phyloP scores from a whole-genome alignment of 768 basidiomycete genomes.

The Amanita inopinata region DNA sequence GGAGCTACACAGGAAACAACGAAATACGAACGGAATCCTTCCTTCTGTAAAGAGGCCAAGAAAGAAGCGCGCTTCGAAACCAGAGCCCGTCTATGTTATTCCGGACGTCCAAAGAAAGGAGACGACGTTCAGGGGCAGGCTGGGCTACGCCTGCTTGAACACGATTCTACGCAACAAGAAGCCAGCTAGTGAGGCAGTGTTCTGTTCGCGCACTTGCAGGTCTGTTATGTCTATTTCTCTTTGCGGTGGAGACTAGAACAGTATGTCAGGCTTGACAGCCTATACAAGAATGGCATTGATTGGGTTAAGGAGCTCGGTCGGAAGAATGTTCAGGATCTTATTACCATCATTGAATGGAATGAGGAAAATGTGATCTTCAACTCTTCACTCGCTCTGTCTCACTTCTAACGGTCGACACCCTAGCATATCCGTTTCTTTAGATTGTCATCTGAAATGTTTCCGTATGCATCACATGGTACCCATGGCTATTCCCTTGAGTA shows the following conservation, averaged over 20 bases:
- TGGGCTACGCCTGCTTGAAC: conserved; percentile 79
- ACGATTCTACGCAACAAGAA: conserved; percentile 68
- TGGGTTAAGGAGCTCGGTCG: conserved; percentile 75
- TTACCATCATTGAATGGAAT: conserved; percentile 82
- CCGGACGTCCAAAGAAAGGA: conserved; percentile 57
- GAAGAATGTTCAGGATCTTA: conserved; percentile 65
- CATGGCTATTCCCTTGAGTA: conserved; percentile 80
- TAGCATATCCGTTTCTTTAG: conserved; percentile 80
- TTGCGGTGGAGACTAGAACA: conserved; percentile 7
- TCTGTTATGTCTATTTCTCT: conserved; percentile 15
- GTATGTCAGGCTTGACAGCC: conserved; percentile 58
- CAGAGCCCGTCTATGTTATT: conserved; percentile 56
- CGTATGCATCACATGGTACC: conserved; percentile 74
- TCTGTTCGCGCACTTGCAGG: conserved; percentile 69
- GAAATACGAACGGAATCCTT: background rate
- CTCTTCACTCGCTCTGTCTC: background rate
- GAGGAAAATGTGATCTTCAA: conserved; percentile 52
- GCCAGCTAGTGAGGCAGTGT: conserved; percentile 54
- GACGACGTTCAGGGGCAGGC: conserved; percentile 62
- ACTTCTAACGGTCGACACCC: background rate
- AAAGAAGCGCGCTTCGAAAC: conserved; percentile 21
- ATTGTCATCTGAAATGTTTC: conserved; percentile 88
- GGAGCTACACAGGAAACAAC: no score
- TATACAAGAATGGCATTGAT: conserved; percentile 72
- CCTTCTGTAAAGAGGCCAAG: conserved; percentile 13